phyloP scores from a whole-genome alignment of 169 alveolate species.

The Plasmodium coatneyi region DNA sequence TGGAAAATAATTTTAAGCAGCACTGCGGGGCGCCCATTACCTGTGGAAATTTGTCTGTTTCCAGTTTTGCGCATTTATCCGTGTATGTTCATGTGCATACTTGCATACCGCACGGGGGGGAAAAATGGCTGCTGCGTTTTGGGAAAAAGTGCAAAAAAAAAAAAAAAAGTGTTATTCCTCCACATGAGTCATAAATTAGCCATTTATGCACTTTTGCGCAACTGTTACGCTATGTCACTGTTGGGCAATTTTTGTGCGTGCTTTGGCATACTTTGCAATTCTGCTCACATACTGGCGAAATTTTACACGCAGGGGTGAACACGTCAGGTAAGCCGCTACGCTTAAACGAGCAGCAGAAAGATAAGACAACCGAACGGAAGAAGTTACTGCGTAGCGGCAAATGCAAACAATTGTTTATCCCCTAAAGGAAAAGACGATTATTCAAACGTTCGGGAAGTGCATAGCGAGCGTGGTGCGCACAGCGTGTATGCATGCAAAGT shows the following conservation, averaged over 20 bases:
- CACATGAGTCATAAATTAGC: neutral
- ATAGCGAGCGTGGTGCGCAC: neutral
- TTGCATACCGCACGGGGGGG: neutral
- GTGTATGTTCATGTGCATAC: neutral
- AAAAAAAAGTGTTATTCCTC: neutral
- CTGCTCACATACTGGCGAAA: neutral
- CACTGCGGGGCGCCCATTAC: neutral
- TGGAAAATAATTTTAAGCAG: conserved; percentile 4
- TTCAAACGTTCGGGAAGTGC: neutral
- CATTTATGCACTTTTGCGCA: conserved; percentile 4
- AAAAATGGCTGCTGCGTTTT: neutral
- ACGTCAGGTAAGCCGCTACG: neutral
- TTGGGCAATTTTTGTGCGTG: neutral
- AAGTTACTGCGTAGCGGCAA: neutral
- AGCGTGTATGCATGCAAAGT: neutral
- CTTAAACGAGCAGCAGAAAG: neutral
- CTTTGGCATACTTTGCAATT: neutral
- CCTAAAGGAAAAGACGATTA: neutral
- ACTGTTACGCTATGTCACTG: neutral
- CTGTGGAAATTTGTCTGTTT: neutral
- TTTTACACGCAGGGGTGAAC: neutral
- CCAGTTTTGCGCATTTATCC: neutral
- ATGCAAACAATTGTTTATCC: neutral
- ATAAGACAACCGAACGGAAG: neutral
- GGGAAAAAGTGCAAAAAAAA: neutral